Evolutionary conservation across 1,284 basidiomycete genomes (phyloP).

Genomic region (Puccinia triticina): DNA sequence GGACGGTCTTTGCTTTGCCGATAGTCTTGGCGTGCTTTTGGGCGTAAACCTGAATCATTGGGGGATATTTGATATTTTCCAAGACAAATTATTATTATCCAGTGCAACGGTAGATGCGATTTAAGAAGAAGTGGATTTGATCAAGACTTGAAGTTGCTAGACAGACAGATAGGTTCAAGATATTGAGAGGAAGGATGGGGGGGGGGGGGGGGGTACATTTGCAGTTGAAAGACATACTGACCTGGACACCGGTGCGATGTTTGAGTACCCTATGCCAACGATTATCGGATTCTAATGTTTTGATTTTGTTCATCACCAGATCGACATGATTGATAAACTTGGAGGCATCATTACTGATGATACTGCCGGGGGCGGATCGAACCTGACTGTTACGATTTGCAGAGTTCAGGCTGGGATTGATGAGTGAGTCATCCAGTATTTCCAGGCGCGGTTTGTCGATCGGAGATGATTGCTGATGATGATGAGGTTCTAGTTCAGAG

Average conservation of each 20-base stretch:
- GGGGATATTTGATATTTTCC: neutral
- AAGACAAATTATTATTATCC: neutral
- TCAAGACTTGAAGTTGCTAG: slow-evolving; percentile 5
- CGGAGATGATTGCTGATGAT: neutral
- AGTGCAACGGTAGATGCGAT: neutral
- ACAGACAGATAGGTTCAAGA: neutral
- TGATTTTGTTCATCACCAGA: slow-evolving; percentile 46
- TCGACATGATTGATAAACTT: slow-evolving; percentile 50
- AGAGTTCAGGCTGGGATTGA: slow-evolving; percentile 15
- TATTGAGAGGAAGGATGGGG: neutral
- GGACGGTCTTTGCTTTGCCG: slow-evolving; percentile 38
- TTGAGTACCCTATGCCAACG: slow-evolving; percentile 42
- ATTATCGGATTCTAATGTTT: slow-evolving; percentile 24
- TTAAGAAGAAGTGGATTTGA: neutral
- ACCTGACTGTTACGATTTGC: neutral
- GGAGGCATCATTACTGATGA: slow-evolving; percentile 5
- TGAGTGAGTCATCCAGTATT: slow-evolving; percentile 8
- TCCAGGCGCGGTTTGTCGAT: slow-evolving; percentile 6
- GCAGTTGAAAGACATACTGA: neutral
- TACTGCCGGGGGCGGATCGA: slow-evolving; percentile 18
- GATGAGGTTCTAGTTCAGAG: slow-evolving; percentile 5
- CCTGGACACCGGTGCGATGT: slow-evolving; percentile 49
- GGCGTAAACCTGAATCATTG: slow-evolving; percentile 41
- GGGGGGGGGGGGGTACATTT: neutral
- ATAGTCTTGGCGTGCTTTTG: slow-evolving; percentile 40